Percentiles rank a stretch among this genome's conserved stretches.
phyloP scores from a whole-genome alignment of 1,139 yeast genomes.

The Kurtzmaniella quercitrusa region DNA sequence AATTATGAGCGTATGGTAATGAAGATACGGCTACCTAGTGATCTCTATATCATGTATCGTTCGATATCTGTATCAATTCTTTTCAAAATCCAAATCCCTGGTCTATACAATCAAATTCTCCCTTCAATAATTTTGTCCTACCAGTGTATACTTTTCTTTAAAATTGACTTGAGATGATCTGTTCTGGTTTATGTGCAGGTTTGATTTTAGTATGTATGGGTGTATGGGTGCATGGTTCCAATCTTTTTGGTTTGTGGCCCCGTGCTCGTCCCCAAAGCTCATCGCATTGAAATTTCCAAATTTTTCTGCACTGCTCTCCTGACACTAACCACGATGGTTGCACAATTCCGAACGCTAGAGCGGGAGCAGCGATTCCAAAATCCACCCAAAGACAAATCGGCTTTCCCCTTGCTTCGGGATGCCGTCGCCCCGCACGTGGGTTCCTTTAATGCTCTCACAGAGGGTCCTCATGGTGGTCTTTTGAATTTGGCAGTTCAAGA shows the following conservation, averaged over 20 bases:
- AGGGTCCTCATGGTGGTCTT: slow-evolving; percentile 80
- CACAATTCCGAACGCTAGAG: slow-evolving; percentile 78
- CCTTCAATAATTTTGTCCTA: no score
- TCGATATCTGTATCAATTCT: not conserved
- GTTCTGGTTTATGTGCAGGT: no score
- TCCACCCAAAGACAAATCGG: slow-evolving; percentile 84
- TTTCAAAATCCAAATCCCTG: no score
- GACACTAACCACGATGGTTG: slow-evolving; percentile 24
- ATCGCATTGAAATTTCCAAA: not conserved
- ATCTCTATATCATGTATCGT: no score
- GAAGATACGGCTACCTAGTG: no score
- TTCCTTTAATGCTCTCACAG: slow-evolving; percentile 91
- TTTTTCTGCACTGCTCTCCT: not conserved
- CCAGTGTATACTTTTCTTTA: no score
- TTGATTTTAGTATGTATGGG: no score
- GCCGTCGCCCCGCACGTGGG: slow-evolving; percentile 96
- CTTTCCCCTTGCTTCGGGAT: slow-evolving; percentile 75
- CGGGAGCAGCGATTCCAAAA: slow-evolving; percentile 80
- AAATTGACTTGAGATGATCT: no score
- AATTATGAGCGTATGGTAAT: no score
- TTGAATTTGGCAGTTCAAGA: slow-evolving; percentile 83
- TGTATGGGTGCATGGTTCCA: no score
- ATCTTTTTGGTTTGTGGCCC: not conserved
- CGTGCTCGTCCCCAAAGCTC: not conserved
- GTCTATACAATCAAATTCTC: no score